Conservation (phyloP, 257 asterid species). For the Scutellaria baicalensis region DNA sequence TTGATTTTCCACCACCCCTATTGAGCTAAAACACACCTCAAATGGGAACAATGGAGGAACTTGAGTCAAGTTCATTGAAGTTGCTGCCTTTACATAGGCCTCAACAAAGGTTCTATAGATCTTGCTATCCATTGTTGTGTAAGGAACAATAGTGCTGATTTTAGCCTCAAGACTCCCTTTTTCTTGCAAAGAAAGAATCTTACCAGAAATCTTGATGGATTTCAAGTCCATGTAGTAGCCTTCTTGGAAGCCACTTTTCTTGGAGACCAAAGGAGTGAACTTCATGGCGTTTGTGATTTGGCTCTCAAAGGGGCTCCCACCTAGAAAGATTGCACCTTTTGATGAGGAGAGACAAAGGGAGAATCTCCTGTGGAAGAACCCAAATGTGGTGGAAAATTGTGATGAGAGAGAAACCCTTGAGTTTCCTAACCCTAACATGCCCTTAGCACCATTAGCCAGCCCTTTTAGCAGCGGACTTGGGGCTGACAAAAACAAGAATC, state of each 20-base stretch:
- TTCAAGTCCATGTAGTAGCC: constrained; percentile 50
- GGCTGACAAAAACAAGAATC: constrained; percentile 51
- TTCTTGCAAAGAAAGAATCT: constrained; percentile 30
- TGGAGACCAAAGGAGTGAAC: constrained; percentile 51
- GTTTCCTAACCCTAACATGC: constrained; percentile 62
- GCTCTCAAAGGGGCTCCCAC: constrained; percentile 41
- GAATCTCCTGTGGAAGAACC: constrained; percentile 58
- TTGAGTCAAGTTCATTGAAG: constrained; percentile 34
- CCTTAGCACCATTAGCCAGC: constrained; percentile 46
- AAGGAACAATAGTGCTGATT: constrained; percentile 50
- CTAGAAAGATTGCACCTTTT: constrained; percentile 50
- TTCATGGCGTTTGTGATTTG: constrained; percentile 40
- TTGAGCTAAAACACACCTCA: constrained; percentile 55
- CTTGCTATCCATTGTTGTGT: constrained; percentile 50
- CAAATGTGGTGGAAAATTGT: constrained; percentile 46
- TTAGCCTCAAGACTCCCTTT: constrained; percentile 33
- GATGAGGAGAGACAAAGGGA: constrained; percentile 51
- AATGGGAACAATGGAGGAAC: constrained; percentile 57
- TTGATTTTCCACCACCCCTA: constrained; percentile 17
- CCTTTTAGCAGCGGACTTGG: constrained; percentile 44
- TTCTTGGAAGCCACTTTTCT: constrained; percentile 8
- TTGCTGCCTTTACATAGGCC: constrained; percentile 40
- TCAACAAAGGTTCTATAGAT: constrained; percentile 35
- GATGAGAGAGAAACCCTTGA: constrained; percentile 63
- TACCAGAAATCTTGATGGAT: constrained; percentile 52